phyloP scores from a whole-genome alignment of 2,329 filamentous ascomycete species.

The Botryosphaeria agaves region DNA sequence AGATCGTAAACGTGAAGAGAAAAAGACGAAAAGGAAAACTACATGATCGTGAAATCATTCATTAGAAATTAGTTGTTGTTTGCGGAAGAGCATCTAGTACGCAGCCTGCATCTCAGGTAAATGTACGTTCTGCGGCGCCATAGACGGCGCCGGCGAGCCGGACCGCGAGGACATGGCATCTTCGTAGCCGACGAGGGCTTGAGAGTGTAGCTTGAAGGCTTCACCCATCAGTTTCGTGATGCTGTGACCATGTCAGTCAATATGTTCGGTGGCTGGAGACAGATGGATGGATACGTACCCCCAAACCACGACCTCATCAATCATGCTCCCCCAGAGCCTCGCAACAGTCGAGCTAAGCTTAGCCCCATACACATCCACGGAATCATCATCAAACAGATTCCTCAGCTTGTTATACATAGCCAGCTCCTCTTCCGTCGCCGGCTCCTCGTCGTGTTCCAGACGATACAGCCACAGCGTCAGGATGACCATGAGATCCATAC shows the following conservation, averaged over 20 bases:
- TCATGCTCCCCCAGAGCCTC: slow-evolving; percentile 90
- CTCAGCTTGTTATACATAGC: slow-evolving; percentile 88
- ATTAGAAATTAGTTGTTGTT: no score
- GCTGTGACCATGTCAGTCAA: slow-evolving; percentile 35
- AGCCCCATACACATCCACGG: slow-evolving; percentile 61
- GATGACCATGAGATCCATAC: slow-evolving; percentile 94
- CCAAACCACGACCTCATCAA: slow-evolving; percentile 98
- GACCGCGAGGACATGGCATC: slow-evolving; percentile 45
- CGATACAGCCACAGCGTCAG: slow-evolving; percentile 96
- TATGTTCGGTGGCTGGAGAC: slow-evolving; percentile 1
- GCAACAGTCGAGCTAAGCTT: slow-evolving; percentile 93
- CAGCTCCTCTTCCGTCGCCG: slow-evolving; percentile 65
- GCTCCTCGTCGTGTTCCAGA: slow-evolving; percentile 96
- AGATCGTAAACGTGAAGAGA: neutral
- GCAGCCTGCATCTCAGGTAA: slow-evolving; percentile 25
- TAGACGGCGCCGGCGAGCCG: slow-evolving; percentile 21
- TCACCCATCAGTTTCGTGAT: slow-evolving; percentile 95
- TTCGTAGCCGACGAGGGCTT: slow-evolving; percentile 87
- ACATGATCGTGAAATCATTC: neutral
- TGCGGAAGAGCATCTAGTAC: slow-evolving; percentile 11
- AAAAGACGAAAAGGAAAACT: neutral
- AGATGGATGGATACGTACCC: slow-evolving; percentile 53
- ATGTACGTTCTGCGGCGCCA: slow-evolving; percentile 21
- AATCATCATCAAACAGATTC: slow-evolving; percentile 78
- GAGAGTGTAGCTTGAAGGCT: slow-evolving; percentile 90